A percentile compares a stretch with the other conserved stretches of the same genome.
Conservation (phyloP, 768 basidiomycete species). For the Termitomyces sp. region DNA sequence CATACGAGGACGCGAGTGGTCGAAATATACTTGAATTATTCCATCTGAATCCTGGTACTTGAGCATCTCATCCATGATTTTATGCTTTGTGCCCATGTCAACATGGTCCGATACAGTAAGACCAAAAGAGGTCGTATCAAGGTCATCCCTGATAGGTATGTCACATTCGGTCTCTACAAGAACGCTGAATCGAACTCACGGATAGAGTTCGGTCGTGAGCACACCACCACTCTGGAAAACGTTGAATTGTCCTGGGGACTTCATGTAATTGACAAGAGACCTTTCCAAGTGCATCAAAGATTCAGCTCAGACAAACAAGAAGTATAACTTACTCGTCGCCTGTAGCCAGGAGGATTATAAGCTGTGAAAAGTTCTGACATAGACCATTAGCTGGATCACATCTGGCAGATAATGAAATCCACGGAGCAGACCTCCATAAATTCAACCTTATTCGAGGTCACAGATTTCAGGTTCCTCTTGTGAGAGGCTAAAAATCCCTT, state of each 20-base stretch:
- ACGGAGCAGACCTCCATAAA: background rate
- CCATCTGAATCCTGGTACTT: background rate
- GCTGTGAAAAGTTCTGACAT: background rate
- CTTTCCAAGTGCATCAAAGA: background rate
- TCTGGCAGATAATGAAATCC: background rate
- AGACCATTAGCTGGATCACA: background rate
- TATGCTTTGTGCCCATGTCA: background rate
- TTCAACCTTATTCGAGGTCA: background rate
- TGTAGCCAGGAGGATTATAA: too few relatives aligned
- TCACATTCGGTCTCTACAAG: too few relatives aligned
- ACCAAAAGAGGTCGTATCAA: background rate
- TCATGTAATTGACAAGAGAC: background rate
- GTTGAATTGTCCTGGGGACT: background rate
- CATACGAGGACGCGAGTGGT: background rate
- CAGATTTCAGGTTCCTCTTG: background rate
- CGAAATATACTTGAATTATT: background rate
- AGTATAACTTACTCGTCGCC: background rate
- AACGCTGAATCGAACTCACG: background rate
- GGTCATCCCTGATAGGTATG: background rate
- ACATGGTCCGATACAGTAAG: background rate
- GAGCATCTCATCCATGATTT: too few relatives aligned
- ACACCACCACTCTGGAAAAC: background rate
- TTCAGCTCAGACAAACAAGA: background rate
- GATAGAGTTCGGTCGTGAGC: background rate
- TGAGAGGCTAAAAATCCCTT: background rate